Conservation (phyloP, 176 grass and related monocot genomes). For the Oryza glumipatula region DNA sequence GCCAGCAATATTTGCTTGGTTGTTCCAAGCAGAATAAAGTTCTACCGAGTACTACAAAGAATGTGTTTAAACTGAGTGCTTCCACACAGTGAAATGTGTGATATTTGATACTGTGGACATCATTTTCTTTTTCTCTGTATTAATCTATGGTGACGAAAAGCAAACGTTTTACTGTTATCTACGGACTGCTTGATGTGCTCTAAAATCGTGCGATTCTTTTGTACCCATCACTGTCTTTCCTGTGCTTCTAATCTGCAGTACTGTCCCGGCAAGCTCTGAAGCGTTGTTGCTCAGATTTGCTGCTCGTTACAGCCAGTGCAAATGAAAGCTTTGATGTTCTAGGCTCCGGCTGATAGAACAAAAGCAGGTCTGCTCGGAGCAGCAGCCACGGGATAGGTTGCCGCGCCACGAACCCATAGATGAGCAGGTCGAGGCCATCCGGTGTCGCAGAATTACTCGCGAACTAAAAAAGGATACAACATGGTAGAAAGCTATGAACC, state of each 20-base stretch:
- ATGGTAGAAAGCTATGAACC: background rate
- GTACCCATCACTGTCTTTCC: background rate
- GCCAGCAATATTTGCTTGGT: constrained; percentile 29
- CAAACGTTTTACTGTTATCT: background rate
- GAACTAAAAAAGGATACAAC: background rate
- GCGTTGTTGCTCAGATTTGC: background rate
- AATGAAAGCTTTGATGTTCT: background rate
- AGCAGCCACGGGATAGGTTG: background rate
- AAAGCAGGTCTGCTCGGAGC: background rate
- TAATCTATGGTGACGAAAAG: constrained; percentile 36
- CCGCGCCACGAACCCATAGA: background rate
- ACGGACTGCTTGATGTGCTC: background rate
- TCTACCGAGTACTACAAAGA: constrained; percentile 29
- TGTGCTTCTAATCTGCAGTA: background rate
- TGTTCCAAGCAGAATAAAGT: constrained; percentile 50
- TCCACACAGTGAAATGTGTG: constrained; percentile 13
- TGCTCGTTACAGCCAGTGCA: background rate
- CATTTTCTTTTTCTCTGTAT: background rate
- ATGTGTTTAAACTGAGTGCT: constrained; percentile 19
- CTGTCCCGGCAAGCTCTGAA: background rate
- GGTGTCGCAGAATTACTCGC: background rate
- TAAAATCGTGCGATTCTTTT: background rate
- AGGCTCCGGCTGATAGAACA: background rate
- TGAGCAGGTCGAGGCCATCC: background rate
- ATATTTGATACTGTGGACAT: constrained; percentile 13